Percentiles rank a stretch among this genome's conserved stretches.
Evolutionary conservation across 805 yeast genomes (phyloP).

Genomic region (Yarrowia deformans): DNA sequence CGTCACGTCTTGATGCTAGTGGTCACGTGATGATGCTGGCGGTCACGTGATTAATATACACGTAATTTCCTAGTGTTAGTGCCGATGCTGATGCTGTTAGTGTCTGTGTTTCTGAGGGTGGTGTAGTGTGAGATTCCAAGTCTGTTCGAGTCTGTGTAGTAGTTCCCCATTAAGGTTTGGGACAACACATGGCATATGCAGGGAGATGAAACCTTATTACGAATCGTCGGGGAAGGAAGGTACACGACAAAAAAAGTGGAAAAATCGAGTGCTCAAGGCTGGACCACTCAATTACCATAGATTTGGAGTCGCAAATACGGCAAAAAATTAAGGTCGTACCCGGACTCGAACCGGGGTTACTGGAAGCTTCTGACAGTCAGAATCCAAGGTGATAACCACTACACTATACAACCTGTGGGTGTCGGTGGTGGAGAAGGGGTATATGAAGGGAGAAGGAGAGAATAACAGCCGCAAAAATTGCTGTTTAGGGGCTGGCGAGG

Average conservation of each 20-base stretch:
- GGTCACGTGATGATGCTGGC: too few relatives aligned
- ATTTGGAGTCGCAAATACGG: background rate
- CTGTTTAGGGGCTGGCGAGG: too few relatives aligned
- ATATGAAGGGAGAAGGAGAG: background rate
- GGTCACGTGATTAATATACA: too few relatives aligned
- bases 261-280: too few relatives aligned
- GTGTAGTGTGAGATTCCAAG: background rate
- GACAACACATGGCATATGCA: background rate
- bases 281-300: too few relatives aligned
- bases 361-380: constrained; percentile 4
- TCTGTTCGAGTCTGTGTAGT: too few relatives aligned
- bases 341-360: constrained; percentile 36
- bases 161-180: too few relatives aligned
- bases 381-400: constrained; percentile 34
- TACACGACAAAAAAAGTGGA: too few relatives aligned
- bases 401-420: background rate
- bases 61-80: too few relatives aligned
- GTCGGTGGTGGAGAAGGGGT: background rate
- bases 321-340: background rate
- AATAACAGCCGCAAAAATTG: background rate
- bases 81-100: too few relatives aligned
- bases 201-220: background rate
- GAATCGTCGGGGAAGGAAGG: background rate
- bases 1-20: too few relatives aligned
- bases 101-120: background rate